phyloP scores from a whole-genome alignment of 352 stramenopile genomes.

The Globisporangium viniferum region DNA sequence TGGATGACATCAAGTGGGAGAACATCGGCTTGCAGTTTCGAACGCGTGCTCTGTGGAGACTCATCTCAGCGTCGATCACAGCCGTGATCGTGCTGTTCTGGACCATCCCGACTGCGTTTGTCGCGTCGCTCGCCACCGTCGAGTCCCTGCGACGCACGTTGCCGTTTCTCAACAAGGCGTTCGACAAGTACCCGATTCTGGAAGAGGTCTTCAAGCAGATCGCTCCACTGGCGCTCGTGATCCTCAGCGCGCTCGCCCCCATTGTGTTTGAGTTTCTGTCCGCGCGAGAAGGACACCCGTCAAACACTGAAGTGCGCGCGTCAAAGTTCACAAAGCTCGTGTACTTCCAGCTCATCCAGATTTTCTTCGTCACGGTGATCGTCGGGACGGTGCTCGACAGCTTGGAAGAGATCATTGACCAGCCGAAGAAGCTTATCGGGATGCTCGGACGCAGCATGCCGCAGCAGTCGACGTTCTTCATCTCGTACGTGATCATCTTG shows the following conservation, averaged over 20 bases:
- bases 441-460: slow-evolving; percentile 78
- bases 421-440: slow-evolving; percentile 58
- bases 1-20: slow-evolving; percentile 70
- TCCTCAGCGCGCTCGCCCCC: slow-evolving; percentile 55
- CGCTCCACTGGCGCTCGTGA: slow-evolving; percentile 57
- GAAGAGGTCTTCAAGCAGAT: slow-evolving; percentile 71
- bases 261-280: slow-evolving; percentile 69
- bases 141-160: slow-evolving; percentile 59
- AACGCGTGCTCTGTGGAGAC: slow-evolving; percentile 41
- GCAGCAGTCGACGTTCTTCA: slow-evolving; percentile 83
- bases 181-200: slow-evolving; percentile 59
- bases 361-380: slow-evolving; percentile 80
- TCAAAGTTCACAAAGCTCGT: slow-evolving; percentile 72
- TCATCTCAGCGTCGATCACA: slow-evolving; percentile 58
- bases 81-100: slow-evolving; percentile 73
- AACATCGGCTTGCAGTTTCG: slow-evolving; percentile 64
- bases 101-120: slow-evolving; percentile 79
- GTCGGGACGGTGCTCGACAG: slow-evolving; percentile 76
- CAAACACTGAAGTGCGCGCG: slow-evolving; percentile 58
- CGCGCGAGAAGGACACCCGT: slow-evolving; percentile 60
- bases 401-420: slow-evolving; percentile 65
- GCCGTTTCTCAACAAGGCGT: slow-evolving; percentile 61
- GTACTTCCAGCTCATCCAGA: slow-evolving; percentile 82
- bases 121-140: slow-evolving; percentile 65
- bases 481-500: slow-evolving; percentile 75